Evolutionary conservation across 805 yeast genomes (phyloP).

Genomic region (Saturnispora zaruensis): DNA sequence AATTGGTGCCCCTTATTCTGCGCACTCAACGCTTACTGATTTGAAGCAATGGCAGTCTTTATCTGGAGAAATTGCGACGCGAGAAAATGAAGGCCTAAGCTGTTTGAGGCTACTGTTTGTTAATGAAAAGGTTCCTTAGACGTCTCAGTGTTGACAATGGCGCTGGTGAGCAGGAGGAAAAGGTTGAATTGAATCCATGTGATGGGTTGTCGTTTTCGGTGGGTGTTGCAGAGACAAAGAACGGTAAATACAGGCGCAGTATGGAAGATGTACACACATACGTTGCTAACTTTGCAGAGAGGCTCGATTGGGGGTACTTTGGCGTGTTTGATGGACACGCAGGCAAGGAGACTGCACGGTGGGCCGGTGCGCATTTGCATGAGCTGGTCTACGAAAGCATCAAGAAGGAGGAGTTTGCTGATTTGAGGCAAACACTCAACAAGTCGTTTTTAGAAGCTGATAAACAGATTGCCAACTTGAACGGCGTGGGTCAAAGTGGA

Average conservation of each 20-base stretch:
- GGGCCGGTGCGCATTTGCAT: slow-evolving; percentile 88
- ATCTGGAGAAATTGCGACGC: background rate
- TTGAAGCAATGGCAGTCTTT: background rate
- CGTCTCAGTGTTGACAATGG: background rate
- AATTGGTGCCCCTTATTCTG: no score
- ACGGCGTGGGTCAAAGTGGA: slow-evolving; percentile 69
- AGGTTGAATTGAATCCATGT: slow-evolving; percentile 32
- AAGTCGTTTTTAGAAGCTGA: slow-evolving; percentile 73
- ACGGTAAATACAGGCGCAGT: slow-evolving; percentile 67
- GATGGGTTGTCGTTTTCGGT: slow-evolving; percentile 62
- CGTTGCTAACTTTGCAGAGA: slow-evolving; percentile 85
- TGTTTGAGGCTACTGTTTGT: background rate
- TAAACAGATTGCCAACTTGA: slow-evolving; percentile 43
- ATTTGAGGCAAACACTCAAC: slow-evolving; percentile 58
- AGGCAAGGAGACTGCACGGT: slow-evolving; percentile 83
- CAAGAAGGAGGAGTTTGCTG: slow-evolving; percentile 35
- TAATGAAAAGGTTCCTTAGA: slow-evolving; percentile 5
- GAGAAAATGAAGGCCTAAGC: background rate
- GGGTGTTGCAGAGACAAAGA: slow-evolving; percentile 89
- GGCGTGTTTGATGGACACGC: slow-evolving; percentile 98
- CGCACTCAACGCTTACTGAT: no score
- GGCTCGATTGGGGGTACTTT: slow-evolving; percentile 89
- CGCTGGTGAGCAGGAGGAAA: background rate
- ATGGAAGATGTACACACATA: slow-evolving; percentile 97
- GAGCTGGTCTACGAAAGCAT: slow-evolving; percentile 54